Percentiles rank a stretch among this genome's conserved stretches.
phyloP scores from a whole-genome alignment of 139 green algal genomes.

The Picochlorum sp. region DNA sequence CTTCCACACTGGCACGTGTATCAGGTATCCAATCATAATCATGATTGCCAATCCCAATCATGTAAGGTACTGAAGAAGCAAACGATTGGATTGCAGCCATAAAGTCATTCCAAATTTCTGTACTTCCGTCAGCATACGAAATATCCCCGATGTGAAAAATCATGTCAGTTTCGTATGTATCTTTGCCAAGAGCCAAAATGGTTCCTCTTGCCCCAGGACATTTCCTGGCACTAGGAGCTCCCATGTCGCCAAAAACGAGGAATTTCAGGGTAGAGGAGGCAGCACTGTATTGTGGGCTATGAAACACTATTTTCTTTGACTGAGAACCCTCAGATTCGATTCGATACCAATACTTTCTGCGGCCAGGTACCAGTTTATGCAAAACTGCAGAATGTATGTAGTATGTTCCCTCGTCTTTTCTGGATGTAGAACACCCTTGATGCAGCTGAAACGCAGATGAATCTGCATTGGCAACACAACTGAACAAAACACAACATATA shows the following conservation, averaged over 20 bases:
- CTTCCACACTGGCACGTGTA: too few relatives aligned
- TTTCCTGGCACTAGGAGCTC: background rate
- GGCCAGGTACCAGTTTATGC: too few relatives aligned
- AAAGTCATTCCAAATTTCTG: constrained; percentile 59
- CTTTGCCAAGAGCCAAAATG: background rate
- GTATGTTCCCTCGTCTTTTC: too few relatives aligned
- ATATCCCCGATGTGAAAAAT: constrained; percentile 53
- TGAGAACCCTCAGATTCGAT: too few relatives aligned
- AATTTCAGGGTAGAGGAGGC: background rate
- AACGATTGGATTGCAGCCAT: constrained; percentile 47
- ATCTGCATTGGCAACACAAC: too few relatives aligned
- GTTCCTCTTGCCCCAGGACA: background rate
- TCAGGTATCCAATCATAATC: constrained; percentile 62
- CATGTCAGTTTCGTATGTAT: background rate
- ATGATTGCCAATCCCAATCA: constrained; percentile 66
- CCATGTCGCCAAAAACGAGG: background rate
- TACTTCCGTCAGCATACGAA: constrained; percentile 43
- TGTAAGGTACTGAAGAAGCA: constrained; percentile 42
- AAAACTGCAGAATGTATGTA: too few relatives aligned
- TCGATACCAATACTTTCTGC: too few relatives aligned
- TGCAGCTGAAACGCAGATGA: too few relatives aligned
- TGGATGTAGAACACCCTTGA: too few relatives aligned
- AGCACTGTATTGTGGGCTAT: background rate
- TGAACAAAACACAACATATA: too few relatives aligned
- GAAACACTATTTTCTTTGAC: background rate